These are phyloP conservation scores for Trichoderma arundinaceum DNA, from an alignment of 2,329 filamentous ascomycete species.

Conservation along the genomic window DNA sequence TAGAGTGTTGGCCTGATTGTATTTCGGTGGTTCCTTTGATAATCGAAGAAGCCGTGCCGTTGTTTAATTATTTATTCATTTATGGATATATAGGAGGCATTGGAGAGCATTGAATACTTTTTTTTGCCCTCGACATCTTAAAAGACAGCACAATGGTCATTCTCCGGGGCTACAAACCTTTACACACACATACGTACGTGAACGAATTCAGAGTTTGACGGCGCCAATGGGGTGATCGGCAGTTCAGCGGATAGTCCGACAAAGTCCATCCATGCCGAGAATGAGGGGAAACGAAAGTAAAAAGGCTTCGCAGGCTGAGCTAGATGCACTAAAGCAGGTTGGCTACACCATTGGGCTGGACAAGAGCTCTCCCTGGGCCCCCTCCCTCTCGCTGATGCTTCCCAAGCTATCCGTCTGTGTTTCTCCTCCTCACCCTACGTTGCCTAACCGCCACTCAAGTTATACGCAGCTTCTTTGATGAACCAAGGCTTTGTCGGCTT, in stretches of 20 bases:
- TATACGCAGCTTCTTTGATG: neutral
- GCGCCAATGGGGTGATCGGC: conserved; percentile 7
- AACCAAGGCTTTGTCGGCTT: neutral
- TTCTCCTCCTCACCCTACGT: neutral
- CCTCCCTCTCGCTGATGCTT: neutral
- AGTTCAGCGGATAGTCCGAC: neutral
- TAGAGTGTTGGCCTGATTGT: neutral
- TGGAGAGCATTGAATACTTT: too few species aligned
- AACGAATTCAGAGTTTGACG: conserved; percentile 4
- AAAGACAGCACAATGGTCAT: neutral
- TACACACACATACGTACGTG: neutral
- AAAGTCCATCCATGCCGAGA: neutral
- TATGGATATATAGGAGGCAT: too few species aligned
- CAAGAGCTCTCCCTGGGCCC: neutral
- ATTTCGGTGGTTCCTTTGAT: too few species aligned
- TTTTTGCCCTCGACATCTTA: too few species aligned
- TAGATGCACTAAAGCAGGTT: neutral
- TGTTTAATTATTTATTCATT: neutral
- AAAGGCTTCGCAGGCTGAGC: neutral
- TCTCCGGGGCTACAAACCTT: neutral
- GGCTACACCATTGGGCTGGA: conserved; percentile 9
- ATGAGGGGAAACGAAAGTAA: conserved; percentile 17
- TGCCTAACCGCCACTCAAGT: neutral
- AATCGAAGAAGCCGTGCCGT: neutral
- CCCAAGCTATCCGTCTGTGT: neutral